Base-by-base conservation (phyloP, 345 rosid genomes). In the Brassica juncea region DNA sequence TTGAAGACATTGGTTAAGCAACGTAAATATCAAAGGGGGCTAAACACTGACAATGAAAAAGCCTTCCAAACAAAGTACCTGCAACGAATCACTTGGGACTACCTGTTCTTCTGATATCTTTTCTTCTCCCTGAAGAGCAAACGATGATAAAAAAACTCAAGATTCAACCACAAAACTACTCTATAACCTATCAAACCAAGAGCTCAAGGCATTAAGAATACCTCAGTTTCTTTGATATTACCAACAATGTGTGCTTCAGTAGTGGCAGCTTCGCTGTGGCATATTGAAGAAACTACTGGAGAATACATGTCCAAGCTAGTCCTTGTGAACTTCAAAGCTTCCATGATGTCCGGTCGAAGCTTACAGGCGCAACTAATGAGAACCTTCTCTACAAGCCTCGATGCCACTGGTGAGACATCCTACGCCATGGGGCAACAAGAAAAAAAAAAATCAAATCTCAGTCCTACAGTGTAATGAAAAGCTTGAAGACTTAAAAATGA, bases 371-470 rank as follows among this genome's bases (percentile, higher is more conserved):
- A 92, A 55, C 79, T 83, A 66, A 77, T 61, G 3, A 92, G 79
- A 72, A 94, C 92, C 68, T 78, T 88, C 81, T 86, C 88, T 66
- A 84, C 94, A 52, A 92, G 85, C 84, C 74, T 73, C 79, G 79
- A 76, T 11, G 82, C 62, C 3, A 21, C 73, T 32, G 92, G 89
- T 67, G 89, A 86, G n/a, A 77, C 78, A 68, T 80, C 80, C 96
- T 94, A 80, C 54, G 81, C 77, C 23, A 72, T 5, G 8, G 8
- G 47, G 66, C 9, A 8, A 75, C 27, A 16, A 67, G 70, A 1
- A 31, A 31, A 14, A 14, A 25, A 42, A 32, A n/a, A 63, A 47
- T 58, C 42, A 52, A 70, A 44, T 72, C 75, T 52, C 72, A 34
- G n/a, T 21, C 23, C 23, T 21, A 21, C 23, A 21, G 23, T 21